These are phyloP conservation scores for Debaryomycetaceae sp. DNA, from an alignment of 1,139 yeast genomes.

Conservation along the genomic window DNA sequence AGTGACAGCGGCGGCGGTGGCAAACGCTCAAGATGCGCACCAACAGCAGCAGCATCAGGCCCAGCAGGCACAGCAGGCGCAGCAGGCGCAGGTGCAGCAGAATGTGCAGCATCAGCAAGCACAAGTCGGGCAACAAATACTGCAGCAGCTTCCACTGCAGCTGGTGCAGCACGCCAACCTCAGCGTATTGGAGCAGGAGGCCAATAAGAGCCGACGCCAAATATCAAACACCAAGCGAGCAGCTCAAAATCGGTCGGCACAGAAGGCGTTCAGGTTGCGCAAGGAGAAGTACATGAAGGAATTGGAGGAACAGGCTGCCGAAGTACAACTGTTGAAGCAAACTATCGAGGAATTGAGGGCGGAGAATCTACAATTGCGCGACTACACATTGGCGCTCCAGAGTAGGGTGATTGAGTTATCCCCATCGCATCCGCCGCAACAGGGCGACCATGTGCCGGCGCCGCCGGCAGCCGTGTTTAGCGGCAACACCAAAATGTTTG, in stretches of 20 bases:
- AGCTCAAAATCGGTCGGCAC: slow-evolving; percentile 84
- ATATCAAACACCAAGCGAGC: slow-evolving; percentile 74
- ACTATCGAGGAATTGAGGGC: slow-evolving; percentile 59
- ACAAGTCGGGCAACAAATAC: slow-evolving; percentile 5
- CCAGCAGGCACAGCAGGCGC: slow-evolving; percentile 14
- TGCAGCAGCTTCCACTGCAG: slow-evolving; percentile 4
- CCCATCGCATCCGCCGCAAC: slow-evolving; percentile 13
- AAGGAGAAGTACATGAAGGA: slow-evolving; percentile 76
- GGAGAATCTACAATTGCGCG: slow-evolving; percentile 70
- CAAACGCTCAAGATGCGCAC: slow-evolving; percentile 16
- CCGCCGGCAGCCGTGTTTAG: slow-evolving; percentile 9
- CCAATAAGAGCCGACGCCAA: slow-evolving; percentile 22
- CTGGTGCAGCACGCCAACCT: neutral
- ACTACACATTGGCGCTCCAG: slow-evolving; percentile 68
- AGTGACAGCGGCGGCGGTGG: slow-evolving; percentile 30
- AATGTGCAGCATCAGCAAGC: slow-evolving; percentile 12
- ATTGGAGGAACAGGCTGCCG: slow-evolving; percentile 64
- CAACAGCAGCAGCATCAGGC: slow-evolving; percentile 3
- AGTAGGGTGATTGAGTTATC: slow-evolving; percentile 53
- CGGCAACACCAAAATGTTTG: slow-evolving; percentile 7
- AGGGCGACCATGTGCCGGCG: slow-evolving; percentile 8
- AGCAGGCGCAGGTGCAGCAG: slow-evolving; percentile 12
- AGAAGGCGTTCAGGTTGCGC: slow-evolving; percentile 79
- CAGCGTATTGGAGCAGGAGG: slow-evolving; percentile 1
- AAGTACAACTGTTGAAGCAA: slow-evolving; percentile 54